Evolutionary conservation across 2,329 filamentous ascomycete species (phyloP), one percentile per base, ranked within the genome.

Genomic region (Colletotrichum sp.): DNA sequence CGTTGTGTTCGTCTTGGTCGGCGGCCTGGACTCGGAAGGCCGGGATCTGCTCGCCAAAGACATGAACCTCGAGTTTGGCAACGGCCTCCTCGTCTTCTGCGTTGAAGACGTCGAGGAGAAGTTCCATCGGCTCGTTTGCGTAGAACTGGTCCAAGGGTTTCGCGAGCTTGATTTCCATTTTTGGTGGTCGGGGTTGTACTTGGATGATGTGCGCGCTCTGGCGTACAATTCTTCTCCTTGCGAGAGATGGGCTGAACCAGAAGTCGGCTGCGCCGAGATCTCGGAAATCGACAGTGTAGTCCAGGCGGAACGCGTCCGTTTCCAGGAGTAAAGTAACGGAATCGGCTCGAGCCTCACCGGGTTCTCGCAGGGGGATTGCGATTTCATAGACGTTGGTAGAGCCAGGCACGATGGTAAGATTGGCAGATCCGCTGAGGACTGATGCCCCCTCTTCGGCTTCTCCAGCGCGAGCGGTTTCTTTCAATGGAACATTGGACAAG

Each of bases 171-270:
- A 99, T 91, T 79, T 95, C 93, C 87, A 99, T 92, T 84, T 98
- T 98, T 1, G 97, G 97, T 32, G 96, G 97, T 78, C 98, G 94
- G 2, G 97, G 96, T 70, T 96, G 89, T 28, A 99, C 92, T 72
- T 91, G 93, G 72, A 98, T 90, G 3, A 87, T 86, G 39, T 90
- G 87, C 11, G 90, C 85, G 63, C 90, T 87, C 13, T 84, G 78
- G 11, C 91, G 87, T 32, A 88, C 84, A 25, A 91, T 82, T 32
- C 85, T 87, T 74, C 88, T 88, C 68, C 84, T 88, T 0, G 83
- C 82, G 16, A 85, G 84, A 4, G 84, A 83, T 8, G 85, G 82
- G 4, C 87, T 83, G 74, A 89, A 90, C 91, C 91, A 93, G 2
- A 88, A 82, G 52, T 87, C 85, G 19, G 84, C 81, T 2, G 83